A percentile compares a stretch with the other conserved stretches of the same genome.
Evolutionary conservation across 139 green algal species (phyloP).

Genomic region (Yamagishiella unicocca): DNA sequence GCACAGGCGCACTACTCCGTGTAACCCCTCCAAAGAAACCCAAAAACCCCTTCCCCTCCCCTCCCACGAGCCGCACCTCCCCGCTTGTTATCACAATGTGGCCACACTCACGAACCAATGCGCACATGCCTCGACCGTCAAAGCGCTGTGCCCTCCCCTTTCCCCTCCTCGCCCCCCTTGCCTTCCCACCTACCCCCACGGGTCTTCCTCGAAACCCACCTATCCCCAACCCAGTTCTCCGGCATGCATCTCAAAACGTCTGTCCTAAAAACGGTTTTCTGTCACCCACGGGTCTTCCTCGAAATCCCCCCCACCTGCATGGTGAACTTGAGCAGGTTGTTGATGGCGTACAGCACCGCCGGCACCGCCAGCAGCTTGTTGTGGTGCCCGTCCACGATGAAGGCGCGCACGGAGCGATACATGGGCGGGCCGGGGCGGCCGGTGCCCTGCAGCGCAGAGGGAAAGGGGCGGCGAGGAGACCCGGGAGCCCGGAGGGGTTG

Average conservation of each 20-base stretch:
- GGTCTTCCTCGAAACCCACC: no score
- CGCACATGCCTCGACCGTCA: no score
- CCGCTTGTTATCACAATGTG: no score
- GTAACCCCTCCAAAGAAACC: no score
- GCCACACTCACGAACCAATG: no score
- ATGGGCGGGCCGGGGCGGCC: conserved; percentile 77
- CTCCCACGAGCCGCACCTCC: no score
- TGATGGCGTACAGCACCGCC: conserved; percentile 94
- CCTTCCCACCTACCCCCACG: neutral
- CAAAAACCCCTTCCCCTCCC: no score
- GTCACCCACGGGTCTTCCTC: no score
- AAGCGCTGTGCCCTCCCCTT: neutral
- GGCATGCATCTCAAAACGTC: neutral
- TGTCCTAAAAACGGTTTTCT: no score
- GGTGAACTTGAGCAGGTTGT: conserved; percentile 97
- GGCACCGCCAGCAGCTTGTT: conserved; percentile 90
- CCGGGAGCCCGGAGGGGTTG: no score
- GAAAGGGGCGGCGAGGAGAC: neutral
- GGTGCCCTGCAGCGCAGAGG: conserved; percentile 71
- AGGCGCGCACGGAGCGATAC: conserved; percentile 73
- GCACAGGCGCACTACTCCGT: no score
- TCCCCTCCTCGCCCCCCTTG: neutral
- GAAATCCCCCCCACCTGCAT: conserved; percentile 90
- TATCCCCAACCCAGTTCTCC: neutral
- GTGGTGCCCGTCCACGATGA: conserved; percentile 78